Evolutionary conservation across 1,284 basidiomycete species (phyloP).

Genomic region (Hymenochaete sp.): DNA sequence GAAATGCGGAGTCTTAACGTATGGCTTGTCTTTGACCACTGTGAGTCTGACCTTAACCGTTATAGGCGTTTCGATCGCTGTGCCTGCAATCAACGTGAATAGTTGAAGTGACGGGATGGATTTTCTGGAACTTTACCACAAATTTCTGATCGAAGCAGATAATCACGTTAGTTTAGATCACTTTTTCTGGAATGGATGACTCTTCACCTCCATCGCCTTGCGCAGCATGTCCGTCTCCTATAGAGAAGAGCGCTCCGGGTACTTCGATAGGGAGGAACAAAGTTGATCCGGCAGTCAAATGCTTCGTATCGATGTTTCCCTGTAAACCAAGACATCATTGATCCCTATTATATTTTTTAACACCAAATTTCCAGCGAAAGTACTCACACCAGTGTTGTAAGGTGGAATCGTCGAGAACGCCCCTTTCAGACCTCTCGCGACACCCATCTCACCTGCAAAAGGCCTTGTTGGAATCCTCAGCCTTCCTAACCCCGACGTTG

Average conservation of each 20-base stretch:
- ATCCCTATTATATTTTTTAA: neutral
- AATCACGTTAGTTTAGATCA: too few relatives aligned
- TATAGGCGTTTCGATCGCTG: constrained; percentile 56
- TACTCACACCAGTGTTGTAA: constrained; percentile 39
- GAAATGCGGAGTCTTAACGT: constrained; percentile 53
- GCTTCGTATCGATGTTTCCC: constrained; percentile 53
- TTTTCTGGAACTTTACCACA: constrained; percentile 35
- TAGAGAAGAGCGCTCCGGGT: constrained; percentile 50
- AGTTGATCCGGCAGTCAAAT: constrained; percentile 43
- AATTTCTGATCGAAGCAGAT: constrained; percentile 34
- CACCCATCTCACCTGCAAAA: constrained; percentile 59
- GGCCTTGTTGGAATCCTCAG: constrained; percentile 38
- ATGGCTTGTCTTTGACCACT: constrained; percentile 45
- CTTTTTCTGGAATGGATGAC: constrained; percentile 21
- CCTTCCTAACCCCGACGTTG: neutral
- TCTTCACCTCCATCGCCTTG: constrained; percentile 52
- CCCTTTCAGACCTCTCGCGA: constrained; percentile 43
- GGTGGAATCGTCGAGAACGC: constrained; percentile 55
- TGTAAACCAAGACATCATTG: constrained; percentile 2
- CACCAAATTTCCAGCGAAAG: neutral
- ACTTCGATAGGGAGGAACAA: constrained; percentile 52
- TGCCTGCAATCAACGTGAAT: constrained; percentile 30
- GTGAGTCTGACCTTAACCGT: constrained; percentile 46
- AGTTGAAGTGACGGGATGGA: too few relatives aligned
- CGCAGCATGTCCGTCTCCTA: constrained; percentile 59